Evolutionary conservation across 1,284 basidiomycete genomes (phyloP), one percentile per base, ranked within the genome.

Genomic region (Malassezia japonica): DNA sequence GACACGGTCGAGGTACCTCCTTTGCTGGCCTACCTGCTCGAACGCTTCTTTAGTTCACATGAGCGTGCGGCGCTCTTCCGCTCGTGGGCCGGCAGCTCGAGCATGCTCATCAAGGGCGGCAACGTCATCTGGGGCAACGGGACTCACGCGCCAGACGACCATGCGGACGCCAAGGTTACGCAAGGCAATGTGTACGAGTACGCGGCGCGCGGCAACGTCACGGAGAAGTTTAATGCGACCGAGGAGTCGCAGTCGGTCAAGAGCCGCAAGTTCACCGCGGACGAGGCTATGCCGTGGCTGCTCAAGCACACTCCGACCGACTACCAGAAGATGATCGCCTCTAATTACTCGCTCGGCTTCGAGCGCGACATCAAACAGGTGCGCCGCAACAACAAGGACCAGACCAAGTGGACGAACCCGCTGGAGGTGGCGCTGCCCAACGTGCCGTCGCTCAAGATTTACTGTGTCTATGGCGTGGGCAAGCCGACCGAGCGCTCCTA

Each of bases 401-500:
- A 70, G 12, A 60, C 57, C 24, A 72, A 63, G 51, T 98, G 92
- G 91, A 79, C 83, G n/a, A 98, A 98, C 73, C 92, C 92, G 8
- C 78, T 96, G 6, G 92, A 98, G 75, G 65, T 76, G 89, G 44
- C 60, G 9, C 53, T 72, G n/a, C 92, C 92, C 0, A 76, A 83
- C 43, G 92, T 92, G 0, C 91, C 91, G 0, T 85, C 83, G 40
- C 86, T 95, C 83, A 90, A 86, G 72, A 83, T 95, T 20, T 87
- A 84, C 74, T 96, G 92, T 63, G 79, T 91, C 8, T 96, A 98
- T 74, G 94, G 92, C 0, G 84, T 88, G 60, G 94, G 94, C 18
- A 96, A 96, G 72, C 85, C 91, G 62, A 98, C 94, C 0, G 94
- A 95, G 79, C 85, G 84, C 39, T 64, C 50, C 35, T 70, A 70